A percentile compares a stretch with the other conserved stretches of the same genome.
Evolutionary conservation across 306 rosid genomes (phyloP).

Genomic region (Spatholobus suberectus): DNA sequence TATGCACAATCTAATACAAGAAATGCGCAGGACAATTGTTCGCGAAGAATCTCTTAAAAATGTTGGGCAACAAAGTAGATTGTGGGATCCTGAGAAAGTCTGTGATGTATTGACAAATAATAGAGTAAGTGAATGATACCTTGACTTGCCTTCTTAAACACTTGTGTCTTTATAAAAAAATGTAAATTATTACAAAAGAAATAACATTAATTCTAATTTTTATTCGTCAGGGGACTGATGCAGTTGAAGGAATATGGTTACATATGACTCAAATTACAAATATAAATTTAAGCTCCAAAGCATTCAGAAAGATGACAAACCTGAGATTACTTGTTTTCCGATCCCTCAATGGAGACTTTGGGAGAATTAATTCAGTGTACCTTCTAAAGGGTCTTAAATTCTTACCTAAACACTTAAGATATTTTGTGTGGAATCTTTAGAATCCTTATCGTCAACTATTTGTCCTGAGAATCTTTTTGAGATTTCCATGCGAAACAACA

Average conservation of each 20-base stretch:
- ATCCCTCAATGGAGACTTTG: neutral
- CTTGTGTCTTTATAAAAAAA: too few relatives aligned
- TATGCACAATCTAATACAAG: too few relatives aligned
- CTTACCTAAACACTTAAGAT: neutral
- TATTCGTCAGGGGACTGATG: neutral
- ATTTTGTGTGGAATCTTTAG: neutral
- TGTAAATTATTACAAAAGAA: too few relatives aligned
- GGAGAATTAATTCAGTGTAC: neutral
- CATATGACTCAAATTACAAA: neutral
- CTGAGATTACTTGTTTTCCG: neutral
- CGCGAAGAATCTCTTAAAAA: too few relatives aligned
- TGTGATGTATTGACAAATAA: too few relatives aligned
- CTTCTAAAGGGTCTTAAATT: neutral
- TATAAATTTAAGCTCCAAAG: neutral
- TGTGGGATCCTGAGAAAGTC: too few relatives aligned
- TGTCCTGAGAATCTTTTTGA: too few relatives aligned
- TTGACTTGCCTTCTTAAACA: neutral
- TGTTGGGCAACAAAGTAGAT: too few relatives aligned
- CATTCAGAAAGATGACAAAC: slow-evolving; percentile 12
- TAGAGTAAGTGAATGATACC: too few relatives aligned
- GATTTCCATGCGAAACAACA: too few relatives aligned
- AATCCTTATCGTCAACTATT: too few relatives aligned
- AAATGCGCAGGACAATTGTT: too few relatives aligned
- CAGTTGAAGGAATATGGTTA: neutral
- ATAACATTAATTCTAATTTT: neutral